Conservation (phyloP, 179 eudicot species). For the Beta macrorhiza region DNA sequence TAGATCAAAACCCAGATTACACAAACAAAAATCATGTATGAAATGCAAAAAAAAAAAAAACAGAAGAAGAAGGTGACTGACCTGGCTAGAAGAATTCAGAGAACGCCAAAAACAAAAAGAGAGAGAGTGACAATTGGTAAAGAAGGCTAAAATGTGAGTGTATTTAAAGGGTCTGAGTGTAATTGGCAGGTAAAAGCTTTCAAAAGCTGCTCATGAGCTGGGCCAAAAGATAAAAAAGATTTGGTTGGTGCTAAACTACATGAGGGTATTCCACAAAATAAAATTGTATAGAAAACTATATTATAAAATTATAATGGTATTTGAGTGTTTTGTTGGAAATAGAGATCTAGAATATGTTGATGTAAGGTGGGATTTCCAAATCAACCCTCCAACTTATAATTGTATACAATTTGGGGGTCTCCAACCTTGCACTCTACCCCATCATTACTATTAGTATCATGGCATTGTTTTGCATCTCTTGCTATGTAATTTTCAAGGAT, state of each 20-base stretch:
- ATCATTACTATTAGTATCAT: conserved; percentile 8
- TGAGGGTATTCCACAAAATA: not conserved
- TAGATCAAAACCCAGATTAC: conserved; percentile 19
- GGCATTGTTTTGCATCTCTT: not conserved
- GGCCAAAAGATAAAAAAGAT: conserved; percentile 8
- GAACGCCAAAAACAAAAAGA: not conserved
- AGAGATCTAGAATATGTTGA: conserved; percentile 27
- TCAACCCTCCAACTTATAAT: conserved; percentile 31
- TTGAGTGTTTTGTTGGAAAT: conserved; percentile 21
- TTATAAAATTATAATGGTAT: not conserved
- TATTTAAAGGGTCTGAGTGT: conserved; percentile 33
- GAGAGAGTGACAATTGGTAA: conserved; percentile 7
- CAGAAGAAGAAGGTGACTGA: conserved; percentile 7
- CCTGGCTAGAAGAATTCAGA: conserved; percentile 28
- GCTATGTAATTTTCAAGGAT: not conserved
- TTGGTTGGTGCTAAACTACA: conserved; percentile 35
- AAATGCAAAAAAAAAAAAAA: not conserved
- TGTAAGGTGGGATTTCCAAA: conserved; percentile 42
- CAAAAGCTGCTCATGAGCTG: conserved; percentile 31
- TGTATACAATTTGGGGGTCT: conserved; percentile 11
- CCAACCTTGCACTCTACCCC: conserved; percentile 52
- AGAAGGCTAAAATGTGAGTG: conserved; percentile 25
- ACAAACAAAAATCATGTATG: conserved; percentile 12
- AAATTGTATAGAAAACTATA: not conserved
- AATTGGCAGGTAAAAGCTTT: conserved; percentile 21